Evolutionary conservation across 1,284 basidiomycete genomes (phyloP).

Genomic region (Pseudozyma tsukubaensis): DNA sequence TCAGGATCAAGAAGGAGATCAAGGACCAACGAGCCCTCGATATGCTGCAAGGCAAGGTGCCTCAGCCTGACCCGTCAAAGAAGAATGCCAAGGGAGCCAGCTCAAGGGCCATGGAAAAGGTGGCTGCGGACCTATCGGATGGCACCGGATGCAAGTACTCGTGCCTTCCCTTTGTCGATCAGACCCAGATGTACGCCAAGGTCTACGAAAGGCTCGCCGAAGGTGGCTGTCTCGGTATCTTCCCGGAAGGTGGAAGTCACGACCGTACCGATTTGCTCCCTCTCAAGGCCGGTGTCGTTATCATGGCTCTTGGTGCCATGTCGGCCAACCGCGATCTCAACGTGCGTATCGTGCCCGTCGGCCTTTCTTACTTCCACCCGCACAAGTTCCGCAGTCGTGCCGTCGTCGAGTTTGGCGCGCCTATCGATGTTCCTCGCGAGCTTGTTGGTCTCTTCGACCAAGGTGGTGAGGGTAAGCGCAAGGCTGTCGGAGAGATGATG

Average conservation of each 20-base stretch:
- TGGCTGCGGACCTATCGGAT: constrained; percentile 23
- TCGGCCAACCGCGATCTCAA: constrained; percentile 64
- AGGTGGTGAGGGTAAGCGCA: constrained; percentile 87
- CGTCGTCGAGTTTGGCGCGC: constrained; percentile 94
- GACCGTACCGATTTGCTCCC: constrained; percentile 68
- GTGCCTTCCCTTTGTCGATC: constrained; percentile 76
- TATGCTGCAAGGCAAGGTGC: constrained; percentile 60
- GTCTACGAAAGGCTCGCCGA: constrained; percentile 90
- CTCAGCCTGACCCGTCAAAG: constrained; percentile 31
- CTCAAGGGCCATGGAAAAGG: constrained; percentile 24
- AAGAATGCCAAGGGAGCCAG: constrained; percentile 14
- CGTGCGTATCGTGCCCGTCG: constrained; percentile 68
- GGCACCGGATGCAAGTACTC: constrained; percentile 59
- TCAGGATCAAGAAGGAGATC: constrained; percentile 86
- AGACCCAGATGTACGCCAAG: constrained; percentile 92
- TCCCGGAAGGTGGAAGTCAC: constrained; percentile 67
- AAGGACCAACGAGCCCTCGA: constrained; percentile 64
- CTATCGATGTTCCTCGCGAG: constrained; percentile 86
- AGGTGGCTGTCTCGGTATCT: constrained; percentile 77
- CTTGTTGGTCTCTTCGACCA: constrained; percentile 89
- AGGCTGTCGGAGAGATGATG: constrained; percentile 89
- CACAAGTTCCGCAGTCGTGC: constrained; percentile 69
- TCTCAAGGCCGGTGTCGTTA: constrained; percentile 68
- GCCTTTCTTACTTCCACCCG: constrained; percentile 68
- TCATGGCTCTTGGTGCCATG: constrained; percentile 69